Percentiles rank a stretch among this genome's conserved stretches.
These are phyloP conservation scores for Rhodotorula sp. DNA, from an alignment of 1,284 basidiomycete species.

Conservation along the genomic window DNA sequence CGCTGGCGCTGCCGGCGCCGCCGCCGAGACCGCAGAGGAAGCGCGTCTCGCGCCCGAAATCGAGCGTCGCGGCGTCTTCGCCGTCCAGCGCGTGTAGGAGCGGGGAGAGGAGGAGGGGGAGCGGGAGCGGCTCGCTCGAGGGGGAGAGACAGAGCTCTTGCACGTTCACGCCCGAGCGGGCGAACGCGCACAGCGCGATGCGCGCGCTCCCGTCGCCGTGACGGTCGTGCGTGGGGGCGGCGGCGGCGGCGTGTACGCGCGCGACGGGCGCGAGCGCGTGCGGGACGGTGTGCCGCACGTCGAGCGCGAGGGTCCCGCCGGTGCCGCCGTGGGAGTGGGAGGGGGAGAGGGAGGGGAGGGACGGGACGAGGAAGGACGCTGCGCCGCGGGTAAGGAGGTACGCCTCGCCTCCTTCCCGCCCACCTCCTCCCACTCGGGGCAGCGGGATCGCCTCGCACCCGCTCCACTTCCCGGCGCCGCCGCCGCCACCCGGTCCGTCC, in stretches of 20 bases:
- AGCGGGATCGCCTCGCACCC: conserved; percentile 13
- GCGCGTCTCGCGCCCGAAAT: conserved; percentile 16
- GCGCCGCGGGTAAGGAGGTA: too few species aligned
- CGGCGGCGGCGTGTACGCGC: neutral
- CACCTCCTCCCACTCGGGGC: too few species aligned
- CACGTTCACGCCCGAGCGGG: conserved; percentile 11
- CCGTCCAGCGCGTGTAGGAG: too few species aligned
- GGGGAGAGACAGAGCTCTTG: conserved; percentile 16
- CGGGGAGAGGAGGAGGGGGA: too few species aligned
- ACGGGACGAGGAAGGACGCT: too few species aligned
- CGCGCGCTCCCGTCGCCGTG: neutral
- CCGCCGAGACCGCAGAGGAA: neutral
- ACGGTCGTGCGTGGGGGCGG: neutral
- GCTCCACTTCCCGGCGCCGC: neutral
- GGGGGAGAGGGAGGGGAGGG: too few species aligned
- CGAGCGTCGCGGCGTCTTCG: neutral
- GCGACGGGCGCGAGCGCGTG: neutral
- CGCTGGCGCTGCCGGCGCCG: too few species aligned
- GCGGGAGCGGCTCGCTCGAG: too few species aligned
- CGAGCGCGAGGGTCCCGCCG: neutral
- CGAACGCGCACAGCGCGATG: conserved; percentile 20
- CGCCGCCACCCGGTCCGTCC: neutral
- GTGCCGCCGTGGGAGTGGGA: neutral
- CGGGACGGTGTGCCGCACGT: too few species aligned
- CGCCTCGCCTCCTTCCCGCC: too few species aligned